Conservation (phyloP, 1,284 basidiomycete species). For the Cutaneotrichosporon sp. region DNA sequence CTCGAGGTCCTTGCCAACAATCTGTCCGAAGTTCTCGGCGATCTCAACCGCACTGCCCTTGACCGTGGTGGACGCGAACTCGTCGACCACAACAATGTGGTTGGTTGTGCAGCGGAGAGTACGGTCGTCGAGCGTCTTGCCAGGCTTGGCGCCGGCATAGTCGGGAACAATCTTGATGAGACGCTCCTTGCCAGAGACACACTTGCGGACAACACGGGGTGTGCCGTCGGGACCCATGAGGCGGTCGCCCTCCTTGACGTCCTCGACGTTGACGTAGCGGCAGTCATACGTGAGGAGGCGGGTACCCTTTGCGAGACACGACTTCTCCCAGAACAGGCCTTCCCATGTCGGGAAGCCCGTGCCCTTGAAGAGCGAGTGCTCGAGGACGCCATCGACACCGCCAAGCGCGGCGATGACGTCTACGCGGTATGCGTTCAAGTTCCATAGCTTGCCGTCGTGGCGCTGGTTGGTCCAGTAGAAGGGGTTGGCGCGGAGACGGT, state of each 20-base stretch:
- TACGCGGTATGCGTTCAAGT: constrained; percentile 96
- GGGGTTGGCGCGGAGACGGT: constrained; percentile 71
- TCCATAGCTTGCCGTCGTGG: constrained; percentile 97
- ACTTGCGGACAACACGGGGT: constrained; percentile 2
- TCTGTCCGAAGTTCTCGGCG: no score
- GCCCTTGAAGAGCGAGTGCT: constrained; percentile 97
- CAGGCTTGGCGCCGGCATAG: background rate
- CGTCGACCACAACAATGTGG: constrained; percentile 6
- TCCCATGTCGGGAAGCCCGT: constrained; percentile 60
- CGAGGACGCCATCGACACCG: constrained; percentile 76
- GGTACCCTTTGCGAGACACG: constrained; percentile 46
- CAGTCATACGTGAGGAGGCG: constrained; percentile 1
- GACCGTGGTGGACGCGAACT: background rate
- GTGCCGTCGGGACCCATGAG: constrained; percentile 13
- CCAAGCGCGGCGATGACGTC: constrained; percentile 99
- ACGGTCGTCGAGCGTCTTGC: background rate
- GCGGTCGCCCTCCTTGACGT: constrained; percentile 13
- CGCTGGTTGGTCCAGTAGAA: constrained; percentile 99
- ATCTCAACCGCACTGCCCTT: no score
- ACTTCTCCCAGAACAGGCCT: constrained; percentile 89
- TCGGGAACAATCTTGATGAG: constrained; percentile 5
- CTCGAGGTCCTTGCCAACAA: no score
- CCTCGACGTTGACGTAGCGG: constrained; percentile 7
- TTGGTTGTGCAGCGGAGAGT: constrained; percentile 4
- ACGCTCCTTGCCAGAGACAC: constrained; percentile 9